phyloP scores from a whole-genome alignment of 2,329 filamentous ascomycete genomes.

The Fusarium palustre region DNA sequence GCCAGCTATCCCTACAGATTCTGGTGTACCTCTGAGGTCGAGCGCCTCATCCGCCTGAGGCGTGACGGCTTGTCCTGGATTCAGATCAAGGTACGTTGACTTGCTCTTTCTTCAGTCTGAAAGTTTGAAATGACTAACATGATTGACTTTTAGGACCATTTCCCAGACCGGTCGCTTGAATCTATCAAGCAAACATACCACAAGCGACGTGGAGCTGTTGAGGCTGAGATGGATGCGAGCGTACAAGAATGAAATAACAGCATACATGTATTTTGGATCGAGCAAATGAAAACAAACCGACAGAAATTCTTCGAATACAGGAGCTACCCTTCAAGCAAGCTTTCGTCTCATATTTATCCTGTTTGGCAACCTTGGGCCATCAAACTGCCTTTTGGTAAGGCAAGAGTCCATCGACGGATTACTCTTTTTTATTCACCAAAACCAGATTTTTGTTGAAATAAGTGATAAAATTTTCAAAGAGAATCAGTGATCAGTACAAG shows the following conservation, averaged over 20 bases:
- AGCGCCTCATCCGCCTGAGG: neutral
- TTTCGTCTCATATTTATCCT: neutral
- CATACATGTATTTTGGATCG: neutral
- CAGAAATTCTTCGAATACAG: rapidly evolving
- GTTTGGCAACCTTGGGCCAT: neutral
- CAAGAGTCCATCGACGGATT: neutral
- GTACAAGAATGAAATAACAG: neutral
- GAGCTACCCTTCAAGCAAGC: rapidly evolving
- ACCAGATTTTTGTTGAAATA: neutral
- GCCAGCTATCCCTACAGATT: neutral
- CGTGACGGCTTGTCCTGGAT: neutral
- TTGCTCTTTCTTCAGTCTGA: too few relatives aligned
- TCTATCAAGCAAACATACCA: neutral
- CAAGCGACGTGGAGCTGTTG: neutral
- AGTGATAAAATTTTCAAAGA: rapidly evolving
- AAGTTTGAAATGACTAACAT: neutral
- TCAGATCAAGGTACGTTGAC: neutral
- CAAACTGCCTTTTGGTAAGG: neutral
- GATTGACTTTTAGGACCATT: neutral
- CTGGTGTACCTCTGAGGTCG: neutral
- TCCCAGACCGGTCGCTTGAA: neutral
- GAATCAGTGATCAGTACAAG: too few relatives aligned
- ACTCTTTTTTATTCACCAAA: neutral
- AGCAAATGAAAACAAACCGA: neutral
- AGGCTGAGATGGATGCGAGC: neutral